These are phyloP conservation scores for Kregervanrija pseudodelftensis DNA, from an alignment of 805 yeast genomes.

Conservation along the genomic window DNA sequence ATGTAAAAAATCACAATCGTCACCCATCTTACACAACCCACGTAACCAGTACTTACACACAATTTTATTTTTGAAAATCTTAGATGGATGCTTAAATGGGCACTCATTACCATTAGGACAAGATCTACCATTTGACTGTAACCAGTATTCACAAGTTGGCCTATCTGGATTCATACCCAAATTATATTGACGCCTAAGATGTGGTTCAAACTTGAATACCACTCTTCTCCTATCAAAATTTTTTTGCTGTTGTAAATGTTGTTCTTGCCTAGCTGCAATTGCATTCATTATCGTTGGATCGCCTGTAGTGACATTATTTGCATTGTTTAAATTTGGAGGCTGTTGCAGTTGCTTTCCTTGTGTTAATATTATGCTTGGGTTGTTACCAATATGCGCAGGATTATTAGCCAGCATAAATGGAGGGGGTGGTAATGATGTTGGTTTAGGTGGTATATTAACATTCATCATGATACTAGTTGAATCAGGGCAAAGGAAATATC, in stretches of 20 bases:
- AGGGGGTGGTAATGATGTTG: no score
- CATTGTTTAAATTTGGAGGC: no score
- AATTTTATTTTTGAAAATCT: conserved; percentile 60
- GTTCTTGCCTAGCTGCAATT: conserved; percentile 10
- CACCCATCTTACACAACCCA: conserved; percentile 94
- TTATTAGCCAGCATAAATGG: no score
- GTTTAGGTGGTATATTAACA: no score
- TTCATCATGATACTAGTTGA: no score
- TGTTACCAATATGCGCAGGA: no score
- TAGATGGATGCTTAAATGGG: conserved; percentile 72
- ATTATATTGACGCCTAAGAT: conserved; percentile 69
- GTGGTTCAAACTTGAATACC: conserved; percentile 66
- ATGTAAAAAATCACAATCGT: conserved; percentile 91
- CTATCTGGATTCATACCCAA: conserved; percentile 84
- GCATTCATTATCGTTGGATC: conserved; percentile 2
- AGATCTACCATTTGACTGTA: conserved; percentile 45
- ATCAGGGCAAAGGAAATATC: no score
- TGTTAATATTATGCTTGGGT: no score
- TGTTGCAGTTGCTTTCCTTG: no score
- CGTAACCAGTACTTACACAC: conserved; percentile 98
- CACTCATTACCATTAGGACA: conserved; percentile 87
- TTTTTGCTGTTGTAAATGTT: conserved; percentile 12
- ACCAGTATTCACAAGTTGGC: conserved; percentile 73
- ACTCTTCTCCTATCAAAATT: conserved; percentile 7
- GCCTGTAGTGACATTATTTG: no score